Conservation (phyloP, 176 grass and related monocot species). For the Poa annua region DNA sequence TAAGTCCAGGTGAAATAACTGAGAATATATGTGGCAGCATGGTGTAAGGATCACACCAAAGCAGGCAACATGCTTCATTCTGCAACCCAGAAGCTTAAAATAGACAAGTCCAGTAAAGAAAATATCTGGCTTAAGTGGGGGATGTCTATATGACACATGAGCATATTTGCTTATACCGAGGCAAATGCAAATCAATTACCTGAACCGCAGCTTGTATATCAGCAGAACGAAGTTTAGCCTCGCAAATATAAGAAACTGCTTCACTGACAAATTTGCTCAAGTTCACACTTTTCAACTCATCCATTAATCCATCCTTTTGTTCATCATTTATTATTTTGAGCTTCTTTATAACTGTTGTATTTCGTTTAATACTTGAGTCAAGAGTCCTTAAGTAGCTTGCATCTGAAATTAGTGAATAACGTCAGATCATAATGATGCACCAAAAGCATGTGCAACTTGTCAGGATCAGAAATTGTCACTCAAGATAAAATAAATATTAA, state of each 20-base stretch:
- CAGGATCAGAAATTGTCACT: conserved; percentile 13
- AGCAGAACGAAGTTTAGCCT: conserved; percentile 94
- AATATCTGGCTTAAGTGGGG: conserved; percentile 2
- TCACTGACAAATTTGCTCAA: conserved; percentile 99
- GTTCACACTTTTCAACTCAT: conserved; percentile 97
- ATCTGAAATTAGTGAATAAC: conserved; percentile 70
- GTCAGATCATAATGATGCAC: conserved; percentile 32
- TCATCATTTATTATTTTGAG: conserved; percentile 96
- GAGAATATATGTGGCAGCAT: not conserved
- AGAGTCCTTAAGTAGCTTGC: conserved; percentile 84
- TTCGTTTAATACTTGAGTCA: conserved; percentile 91
- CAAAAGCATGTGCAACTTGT: conserved; percentile 4
- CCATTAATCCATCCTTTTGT: conserved; percentile 80
- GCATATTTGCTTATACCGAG: conserved; percentile 2
- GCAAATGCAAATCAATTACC: conserved; percentile 51
- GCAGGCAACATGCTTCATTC: not conserved
- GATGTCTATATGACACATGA: not conserved
- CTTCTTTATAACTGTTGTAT: conserved; percentile 96
- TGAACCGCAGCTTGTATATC: conserved; percentile 99
- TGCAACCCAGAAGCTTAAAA: conserved; percentile 33
- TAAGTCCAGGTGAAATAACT: conserved; percentile 25
- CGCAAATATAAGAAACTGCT: conserved; percentile 94
- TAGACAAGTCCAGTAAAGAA: not conserved
- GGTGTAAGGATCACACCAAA: conserved; percentile 19
- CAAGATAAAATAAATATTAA: conserved; percentile 2